These are phyloP conservation scores for Irpex rosettiformis DNA, from an alignment of 1,284 basidiomycete species.

Conservation along the genomic window DNA sequence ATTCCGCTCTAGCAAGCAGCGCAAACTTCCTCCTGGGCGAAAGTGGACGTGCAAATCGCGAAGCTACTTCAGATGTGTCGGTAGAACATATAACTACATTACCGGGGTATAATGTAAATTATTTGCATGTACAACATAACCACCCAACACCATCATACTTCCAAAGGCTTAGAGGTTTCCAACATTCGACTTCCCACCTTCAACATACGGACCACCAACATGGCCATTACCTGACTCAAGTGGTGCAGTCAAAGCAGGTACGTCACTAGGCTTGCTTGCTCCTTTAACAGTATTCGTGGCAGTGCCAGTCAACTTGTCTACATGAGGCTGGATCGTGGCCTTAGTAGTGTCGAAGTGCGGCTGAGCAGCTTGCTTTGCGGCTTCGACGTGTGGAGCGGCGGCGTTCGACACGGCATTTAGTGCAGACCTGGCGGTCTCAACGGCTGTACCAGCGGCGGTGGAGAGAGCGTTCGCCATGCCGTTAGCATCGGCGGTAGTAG, in stretches of 20 bases:
- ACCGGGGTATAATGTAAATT: neutral
- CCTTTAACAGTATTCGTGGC: neutral
- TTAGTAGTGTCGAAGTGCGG: slow-evolving; percentile 27
- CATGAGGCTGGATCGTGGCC: slow-evolving; percentile 26
- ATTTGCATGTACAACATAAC: slow-evolving; percentile 5
- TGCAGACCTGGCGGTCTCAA: slow-evolving; percentile 39
- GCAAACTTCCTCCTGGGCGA: too few species aligned
- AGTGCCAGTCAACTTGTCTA: slow-evolving; percentile 25
- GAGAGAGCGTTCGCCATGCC: slow-evolving; percentile 29
- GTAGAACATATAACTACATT: neutral
- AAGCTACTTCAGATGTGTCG: too few species aligned
- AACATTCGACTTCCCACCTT: slow-evolving; percentile 17
- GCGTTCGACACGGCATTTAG: slow-evolving; percentile 36
- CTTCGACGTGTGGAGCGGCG: slow-evolving; percentile 27
- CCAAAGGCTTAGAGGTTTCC: slow-evolving; percentile 13
- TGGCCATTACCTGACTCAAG: slow-evolving; percentile 41
- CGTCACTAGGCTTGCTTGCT: slow-evolving; percentile 22
- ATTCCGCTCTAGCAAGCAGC: too few species aligned
- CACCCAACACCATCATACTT: neutral
- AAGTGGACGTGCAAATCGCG: too few species aligned
- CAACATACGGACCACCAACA: slow-evolving; percentile 34
- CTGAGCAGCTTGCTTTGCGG: slow-evolving; percentile 22
- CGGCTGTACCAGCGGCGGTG: slow-evolving; percentile 27
- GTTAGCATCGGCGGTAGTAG: slow-evolving; percentile 12
- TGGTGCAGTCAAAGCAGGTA: slow-evolving; percentile 38